Base-by-base conservation (phyloP, 2,329 filamentous ascomycete species). In the Calonectria henricotiae region DNA sequence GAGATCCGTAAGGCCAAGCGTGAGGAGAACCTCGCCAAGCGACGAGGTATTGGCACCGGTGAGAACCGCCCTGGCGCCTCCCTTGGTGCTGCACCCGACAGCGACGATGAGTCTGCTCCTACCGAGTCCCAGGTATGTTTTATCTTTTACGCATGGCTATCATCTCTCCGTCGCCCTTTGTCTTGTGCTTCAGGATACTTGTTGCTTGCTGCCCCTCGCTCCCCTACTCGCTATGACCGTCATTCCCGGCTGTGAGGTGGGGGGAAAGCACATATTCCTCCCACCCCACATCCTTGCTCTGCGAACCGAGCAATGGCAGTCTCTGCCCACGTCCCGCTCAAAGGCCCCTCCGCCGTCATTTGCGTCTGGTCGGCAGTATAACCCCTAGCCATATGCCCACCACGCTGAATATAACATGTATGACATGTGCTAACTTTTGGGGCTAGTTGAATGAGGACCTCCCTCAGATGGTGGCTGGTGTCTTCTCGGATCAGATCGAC, bases 401-500 rank as follows among this genome's bases (percentile, higher is more conserved):
- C 67, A 37, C 37, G 43, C 61, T 64, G 41, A 69, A 51, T 12
- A 35, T 51, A 20, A 71, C n/a, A 41, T 55, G 70, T 37, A 71
- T 65, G 55, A 20, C 44, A 39, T 65, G 62, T 69, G 62, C 76
- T 78, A 69, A 78, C 68, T 55, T 54, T 32, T 71, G 41, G 67
- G 74, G 78, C 37, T 65, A 99, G 96, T 89, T 99, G 83, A 97
- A 96, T 82, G 95, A 98, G 85, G 96, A 99, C 82, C 94, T 99
- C 77, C 96, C 96, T 78, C 92, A 96, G 86, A 99, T 99, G 96
- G 96, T 98, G 73, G 89, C 93, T 81, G 96, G 96, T 73, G 96
- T 99, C 80, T 98, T 99, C 87, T 99, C 96, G 74, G 96, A 99
- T 75, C 95, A 98, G 85, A 98, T 99, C 85, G 96, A 99, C 82